These are phyloP conservation scores for Graphilbum sp. DNA, from an alignment of 2,329 filamentous ascomycete genomes.

Conservation along the genomic window DNA sequence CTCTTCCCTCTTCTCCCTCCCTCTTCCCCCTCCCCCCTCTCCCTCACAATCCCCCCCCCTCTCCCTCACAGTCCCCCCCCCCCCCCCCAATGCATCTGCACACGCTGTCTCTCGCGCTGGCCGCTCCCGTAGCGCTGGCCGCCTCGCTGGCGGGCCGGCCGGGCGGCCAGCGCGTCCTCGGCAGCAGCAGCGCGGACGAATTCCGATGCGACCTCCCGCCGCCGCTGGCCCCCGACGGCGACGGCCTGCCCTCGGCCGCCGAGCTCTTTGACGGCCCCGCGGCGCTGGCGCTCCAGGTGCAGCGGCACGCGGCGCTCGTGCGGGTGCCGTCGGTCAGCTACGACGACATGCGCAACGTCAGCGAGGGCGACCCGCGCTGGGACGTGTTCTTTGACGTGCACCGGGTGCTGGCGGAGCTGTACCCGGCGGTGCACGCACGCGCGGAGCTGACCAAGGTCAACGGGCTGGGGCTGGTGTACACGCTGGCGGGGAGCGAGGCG, in stretches of 20 bases:
- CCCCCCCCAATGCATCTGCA: too few relatives aligned
- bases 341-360: slow-evolving; percentile 29
- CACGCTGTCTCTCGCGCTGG: too few relatives aligned
- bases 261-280: slow-evolving; percentile 5
- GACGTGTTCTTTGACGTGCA: slow-evolving; percentile 39
- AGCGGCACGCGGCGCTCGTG: slow-evolving; percentile 16
- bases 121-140: too few relatives aligned
- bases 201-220: slow-evolving; percentile 10
- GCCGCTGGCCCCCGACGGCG: slow-evolving; percentile 4
- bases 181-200: background rate
- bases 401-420: slow-evolving; percentile 28
- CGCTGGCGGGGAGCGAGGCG: slow-evolving; percentile 34
- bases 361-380: slow-evolving; percentile 39
- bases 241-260: slow-evolving; percentile 7
- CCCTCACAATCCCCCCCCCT: background rate
- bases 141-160: background rate
- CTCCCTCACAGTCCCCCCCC: background rate
- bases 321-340: slow-evolving; percentile 16
- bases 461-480: slow-evolving; percentile 40
- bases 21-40: background rate
- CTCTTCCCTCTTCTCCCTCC: background rate
- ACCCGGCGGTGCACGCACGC: slow-evolving; percentile 24
- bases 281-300: slow-evolving; percentile 9
- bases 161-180: background rate
- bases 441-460: slow-evolving; percentile 38